phyloP scores from a whole-genome alignment of 192 early-diverging fungal species.

The Rhizoclosmatium globosum region DNA sequence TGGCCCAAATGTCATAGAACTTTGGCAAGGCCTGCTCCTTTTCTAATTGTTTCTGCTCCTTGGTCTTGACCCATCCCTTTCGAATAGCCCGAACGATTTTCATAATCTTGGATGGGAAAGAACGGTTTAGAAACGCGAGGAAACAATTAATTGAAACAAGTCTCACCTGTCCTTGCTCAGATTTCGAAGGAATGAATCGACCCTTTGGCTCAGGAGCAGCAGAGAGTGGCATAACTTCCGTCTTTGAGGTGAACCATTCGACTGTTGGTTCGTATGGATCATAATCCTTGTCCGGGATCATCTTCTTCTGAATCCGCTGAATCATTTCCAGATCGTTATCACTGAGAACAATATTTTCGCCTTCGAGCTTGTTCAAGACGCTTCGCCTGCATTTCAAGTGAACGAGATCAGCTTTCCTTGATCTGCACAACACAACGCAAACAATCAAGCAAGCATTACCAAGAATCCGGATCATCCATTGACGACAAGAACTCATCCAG shows the following conservation, averaged over 20 bases:
- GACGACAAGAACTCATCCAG: conserved; percentile 91
- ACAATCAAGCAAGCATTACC: conserved; percentile 50
- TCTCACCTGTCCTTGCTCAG: conserved; percentile 83
- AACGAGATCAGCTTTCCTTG: background rate
- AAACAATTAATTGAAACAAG: background rate
- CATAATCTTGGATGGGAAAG: conserved; percentile 70
- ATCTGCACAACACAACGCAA: background rate
- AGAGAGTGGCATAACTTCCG: conserved; percentile 79
- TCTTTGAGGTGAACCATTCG: conserved; percentile 94
- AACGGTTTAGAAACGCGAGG: too few species aligned
- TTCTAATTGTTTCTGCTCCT: conserved; percentile 44
- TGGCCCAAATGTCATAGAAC: conserved; percentile 90
- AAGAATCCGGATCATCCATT: conserved; percentile 93
- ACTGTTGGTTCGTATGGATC: conserved; percentile 89
- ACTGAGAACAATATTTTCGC: conserved; percentile 83
- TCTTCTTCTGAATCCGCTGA: conserved; percentile 81
- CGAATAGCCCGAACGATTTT: conserved; percentile 97
- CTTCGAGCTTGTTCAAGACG: conserved; percentile 82
- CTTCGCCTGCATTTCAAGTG: conserved; percentile 58
- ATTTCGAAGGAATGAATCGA: conserved; percentile 93
- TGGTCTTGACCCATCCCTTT: conserved; percentile 65
- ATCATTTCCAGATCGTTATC: conserved; percentile 95
- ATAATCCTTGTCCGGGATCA: conserved; percentile 83
- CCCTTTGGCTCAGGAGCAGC: conserved; percentile 96
- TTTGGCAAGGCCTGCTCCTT: conserved; percentile 51